phyloP scores from a whole-genome alignment of 257 asterid genomes.

The Galeopsis tetrahit region DNA sequence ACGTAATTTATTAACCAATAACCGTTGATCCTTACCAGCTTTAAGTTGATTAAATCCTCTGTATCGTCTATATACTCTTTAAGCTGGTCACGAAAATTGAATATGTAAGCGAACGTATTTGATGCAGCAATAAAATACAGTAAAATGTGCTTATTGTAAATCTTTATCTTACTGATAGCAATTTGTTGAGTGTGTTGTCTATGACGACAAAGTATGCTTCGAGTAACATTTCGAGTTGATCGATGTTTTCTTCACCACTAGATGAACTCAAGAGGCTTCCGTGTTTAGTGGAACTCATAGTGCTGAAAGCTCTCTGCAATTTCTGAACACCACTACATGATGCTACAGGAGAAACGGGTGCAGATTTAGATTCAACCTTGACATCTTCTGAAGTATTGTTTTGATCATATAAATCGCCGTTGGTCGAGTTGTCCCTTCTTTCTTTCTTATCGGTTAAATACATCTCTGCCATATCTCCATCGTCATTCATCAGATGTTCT shows the following conservation, averaged over 20 bases:
- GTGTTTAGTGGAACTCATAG: slow-evolving; percentile 72
- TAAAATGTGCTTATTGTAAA: slow-evolving; percentile 8
- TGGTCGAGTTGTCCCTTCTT: slow-evolving; percentile 61
- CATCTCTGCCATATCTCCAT: slow-evolving; percentile 99
- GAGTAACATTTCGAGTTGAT: slow-evolving; percentile 96
- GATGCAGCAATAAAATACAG: slow-evolving; percentile 4
- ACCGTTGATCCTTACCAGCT: slow-evolving; percentile 59
- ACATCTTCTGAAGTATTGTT: slow-evolving; percentile 37
- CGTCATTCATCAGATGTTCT: slow-evolving; percentile 98
- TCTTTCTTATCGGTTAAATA: slow-evolving; percentile 94
- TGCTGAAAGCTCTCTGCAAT: slow-evolving; percentile 88
- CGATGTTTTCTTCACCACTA: slow-evolving; percentile 69
- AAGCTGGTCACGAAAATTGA: slow-evolving; percentile 57
- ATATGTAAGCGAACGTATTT: slow-evolving; percentile 9
- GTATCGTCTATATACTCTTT: slow-evolving; percentile 98
- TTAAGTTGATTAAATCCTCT: slow-evolving; percentile 94
- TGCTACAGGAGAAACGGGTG: slow-evolving; percentile 86
- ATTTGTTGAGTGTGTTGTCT: slow-evolving; percentile 85
- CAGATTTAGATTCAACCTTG: slow-evolving; percentile 60
- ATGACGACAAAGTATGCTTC: slow-evolving; percentile 91
- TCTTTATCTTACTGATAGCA: slow-evolving; percentile 72
- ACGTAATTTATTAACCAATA: neutral
- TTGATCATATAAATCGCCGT: slow-evolving; percentile 54
- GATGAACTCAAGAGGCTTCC: slow-evolving; percentile 85
- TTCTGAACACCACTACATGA: slow-evolving; percentile 57